Conservation (phyloP, 352 stramenopile genomes). For the Peronospora destructor region DNA sequence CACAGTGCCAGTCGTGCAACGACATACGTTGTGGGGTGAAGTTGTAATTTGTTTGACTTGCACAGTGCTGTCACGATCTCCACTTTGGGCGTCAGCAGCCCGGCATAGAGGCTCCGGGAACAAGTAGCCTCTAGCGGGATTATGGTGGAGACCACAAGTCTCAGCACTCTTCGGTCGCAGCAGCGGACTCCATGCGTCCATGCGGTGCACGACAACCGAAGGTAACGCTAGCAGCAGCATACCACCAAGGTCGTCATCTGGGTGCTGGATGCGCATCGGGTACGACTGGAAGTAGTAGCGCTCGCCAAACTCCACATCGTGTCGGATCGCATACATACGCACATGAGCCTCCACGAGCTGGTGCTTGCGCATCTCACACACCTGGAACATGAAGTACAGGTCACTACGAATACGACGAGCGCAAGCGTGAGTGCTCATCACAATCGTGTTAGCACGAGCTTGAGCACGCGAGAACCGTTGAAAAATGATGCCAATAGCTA, state of each 20-base stretch:
- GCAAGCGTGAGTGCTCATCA: slow-evolving; percentile 90
- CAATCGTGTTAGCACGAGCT: slow-evolving; percentile 88
- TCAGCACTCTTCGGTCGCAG: slow-evolving; percentile 55
- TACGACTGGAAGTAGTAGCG: slow-evolving; percentile 90
- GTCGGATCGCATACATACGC: slow-evolving; percentile 89
- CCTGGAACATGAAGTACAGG: slow-evolving; percentile 92
- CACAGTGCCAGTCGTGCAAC: slow-evolving; percentile 26
- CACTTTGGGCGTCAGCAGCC: slow-evolving; percentile 52
- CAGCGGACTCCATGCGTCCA: slow-evolving; percentile 89
- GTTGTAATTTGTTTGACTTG: slow-evolving; percentile 19
- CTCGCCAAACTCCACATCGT: slow-evolving; percentile 56
- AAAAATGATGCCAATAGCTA: slow-evolving; percentile 94
- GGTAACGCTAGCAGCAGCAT: slow-evolving; percentile 87
- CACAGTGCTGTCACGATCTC: slow-evolving; percentile 49
- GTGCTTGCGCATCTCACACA: slow-evolving; percentile 88
- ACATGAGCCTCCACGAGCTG: slow-evolving; percentile 93
- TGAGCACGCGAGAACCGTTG: slow-evolving; percentile 89
- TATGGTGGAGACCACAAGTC: slow-evolving; percentile 53
- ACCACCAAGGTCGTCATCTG: slow-evolving; percentile 88
- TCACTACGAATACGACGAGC: slow-evolving; percentile 84
- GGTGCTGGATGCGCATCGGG: slow-evolving; percentile 90
- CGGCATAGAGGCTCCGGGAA: slow-evolving; percentile 62
- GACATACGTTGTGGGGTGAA: slow-evolving; percentile 38
- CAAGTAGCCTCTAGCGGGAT: slow-evolving; percentile 51
- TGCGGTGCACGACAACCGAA: slow-evolving; percentile 89